Percentiles rank a stretch among this genome's conserved stretches.
Conservation (phyloP, 768 basidiomycete species). For the Calvatia gigantea region DNA sequence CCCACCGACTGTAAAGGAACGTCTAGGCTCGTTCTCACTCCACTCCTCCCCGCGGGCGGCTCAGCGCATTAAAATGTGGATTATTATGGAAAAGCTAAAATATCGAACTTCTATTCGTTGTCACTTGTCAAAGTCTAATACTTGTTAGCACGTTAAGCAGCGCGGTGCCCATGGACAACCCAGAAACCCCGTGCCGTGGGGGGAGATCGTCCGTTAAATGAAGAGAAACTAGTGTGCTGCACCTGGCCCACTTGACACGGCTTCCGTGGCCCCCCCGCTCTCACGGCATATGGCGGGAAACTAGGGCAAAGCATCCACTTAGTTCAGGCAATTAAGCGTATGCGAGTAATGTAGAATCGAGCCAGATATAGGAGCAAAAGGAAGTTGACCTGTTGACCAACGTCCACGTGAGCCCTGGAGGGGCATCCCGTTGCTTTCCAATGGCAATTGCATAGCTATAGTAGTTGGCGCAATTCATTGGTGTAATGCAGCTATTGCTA, state of each 20-base stretch:
- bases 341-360: too few species aligned
- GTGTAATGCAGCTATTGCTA: background rate
- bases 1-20: background rate
- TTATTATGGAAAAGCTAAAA: conserved; percentile 1
- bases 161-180: conserved; percentile 10
- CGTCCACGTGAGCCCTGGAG: too few species aligned
- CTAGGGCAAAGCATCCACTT: too few species aligned
- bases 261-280: background rate
- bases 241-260: too few species aligned
- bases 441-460: too few species aligned
- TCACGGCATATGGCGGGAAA: background rate
- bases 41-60: background rate
- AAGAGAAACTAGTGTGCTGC: background rate
- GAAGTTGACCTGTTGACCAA: too few species aligned
- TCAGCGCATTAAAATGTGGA: background rate
- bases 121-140: conserved; percentile 14
- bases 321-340: too few species aligned
- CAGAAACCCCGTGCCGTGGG: conserved; percentile 1
- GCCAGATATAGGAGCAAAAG: too few species aligned
- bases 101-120: background rate
- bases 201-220: background rate
- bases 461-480: background rate
- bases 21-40: background rate
- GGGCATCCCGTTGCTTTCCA: too few species aligned
- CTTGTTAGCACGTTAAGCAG: background rate